Conservation (phyloP, 2,329 filamentous ascomycete genomes). For the Phyllosticta citrichinensis region DNA sequence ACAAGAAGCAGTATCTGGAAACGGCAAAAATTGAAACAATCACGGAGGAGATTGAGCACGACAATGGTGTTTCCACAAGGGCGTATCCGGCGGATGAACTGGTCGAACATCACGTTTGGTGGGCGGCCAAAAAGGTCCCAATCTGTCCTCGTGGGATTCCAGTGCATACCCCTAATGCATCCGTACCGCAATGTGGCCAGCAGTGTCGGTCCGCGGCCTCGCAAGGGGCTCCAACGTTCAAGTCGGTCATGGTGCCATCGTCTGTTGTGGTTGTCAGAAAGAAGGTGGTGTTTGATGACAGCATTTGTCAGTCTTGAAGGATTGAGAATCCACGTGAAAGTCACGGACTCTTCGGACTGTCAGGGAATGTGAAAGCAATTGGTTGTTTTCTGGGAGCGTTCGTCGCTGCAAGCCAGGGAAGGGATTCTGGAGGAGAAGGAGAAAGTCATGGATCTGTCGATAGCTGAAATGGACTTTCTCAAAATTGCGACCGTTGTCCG, state of each 20-base stretch:
- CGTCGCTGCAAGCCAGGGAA: too few species aligned
- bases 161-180: not conserved
- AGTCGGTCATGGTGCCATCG: not conserved
- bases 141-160: not conserved
- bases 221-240: not conserved
- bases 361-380: too few species aligned
- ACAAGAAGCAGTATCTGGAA: conserved; percentile 16
- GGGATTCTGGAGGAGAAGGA: too few species aligned
- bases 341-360: too few species aligned
- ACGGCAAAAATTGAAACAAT: not conserved
- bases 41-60: not conserved
- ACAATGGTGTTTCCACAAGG: not conserved
- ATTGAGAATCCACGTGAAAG: not conserved
- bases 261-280: not conserved
- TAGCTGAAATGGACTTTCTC: too few species aligned
- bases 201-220: not conserved
- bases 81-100: not conserved
- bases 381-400: too few species aligned
- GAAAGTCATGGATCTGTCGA: too few species aligned
- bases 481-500: too few species aligned
- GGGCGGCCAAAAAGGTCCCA: not conserved
- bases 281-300: not conserved
- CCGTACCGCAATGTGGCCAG: not conserved
- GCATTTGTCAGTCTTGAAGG: not conserved
- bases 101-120: not conserved